Evolutionary conservation across 1,284 basidiomycete genomes (phyloP).

Genomic region (Tausonia pullulans): DNA sequence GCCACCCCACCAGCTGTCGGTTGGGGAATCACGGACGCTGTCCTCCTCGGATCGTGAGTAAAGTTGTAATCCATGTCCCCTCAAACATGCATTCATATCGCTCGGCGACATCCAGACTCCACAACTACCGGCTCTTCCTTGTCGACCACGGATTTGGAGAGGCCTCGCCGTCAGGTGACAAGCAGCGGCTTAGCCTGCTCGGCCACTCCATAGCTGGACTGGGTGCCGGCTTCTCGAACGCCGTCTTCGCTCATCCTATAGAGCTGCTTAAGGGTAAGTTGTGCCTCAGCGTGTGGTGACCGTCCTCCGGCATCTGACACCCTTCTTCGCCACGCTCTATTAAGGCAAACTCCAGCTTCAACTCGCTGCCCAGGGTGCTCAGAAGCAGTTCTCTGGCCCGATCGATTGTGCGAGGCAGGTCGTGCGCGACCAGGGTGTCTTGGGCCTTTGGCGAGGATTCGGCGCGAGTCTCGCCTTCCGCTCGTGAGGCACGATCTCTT

Average conservation of each 20-base stretch:
- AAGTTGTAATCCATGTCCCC: too few species aligned
- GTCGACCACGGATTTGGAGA: constrained; percentile 29
- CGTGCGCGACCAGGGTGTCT: not conserved
- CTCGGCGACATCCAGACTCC: constrained; percentile 22
- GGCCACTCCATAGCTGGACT: constrained; percentile 33
- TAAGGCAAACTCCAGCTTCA: constrained; percentile 32
- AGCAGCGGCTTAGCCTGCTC: constrained; percentile 25
- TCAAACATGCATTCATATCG: too few species aligned
- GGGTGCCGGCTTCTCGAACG: constrained; percentile 35
- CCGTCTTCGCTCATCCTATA: constrained; percentile 33
- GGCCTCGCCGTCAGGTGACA: constrained; percentile 12
- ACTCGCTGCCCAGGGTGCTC: constrained; percentile 2
- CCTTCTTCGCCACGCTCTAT: constrained; percentile 1
- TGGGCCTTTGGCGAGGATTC: constrained; percentile 3
- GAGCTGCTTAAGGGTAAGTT: constrained; percentile 30
- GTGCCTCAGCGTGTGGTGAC: not conserved
- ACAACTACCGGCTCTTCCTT: constrained; percentile 33
- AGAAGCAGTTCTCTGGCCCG: constrained; percentile 6
- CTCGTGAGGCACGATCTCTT: not conserved
- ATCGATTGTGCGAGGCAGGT: constrained; percentile 7
- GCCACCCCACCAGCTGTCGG: constrained; percentile 28
- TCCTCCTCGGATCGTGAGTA: constrained; percentile 29
- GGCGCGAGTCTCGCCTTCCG: constrained; percentile 2
- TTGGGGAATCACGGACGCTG: constrained; percentile 35
- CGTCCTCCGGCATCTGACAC: not conserved